A percentile compares a stretch with the other conserved stretches of the same genome.
phyloP scores from a whole-genome alignment of 176 grass and related monocot species.

The Eragrostis curvula region DNA sequence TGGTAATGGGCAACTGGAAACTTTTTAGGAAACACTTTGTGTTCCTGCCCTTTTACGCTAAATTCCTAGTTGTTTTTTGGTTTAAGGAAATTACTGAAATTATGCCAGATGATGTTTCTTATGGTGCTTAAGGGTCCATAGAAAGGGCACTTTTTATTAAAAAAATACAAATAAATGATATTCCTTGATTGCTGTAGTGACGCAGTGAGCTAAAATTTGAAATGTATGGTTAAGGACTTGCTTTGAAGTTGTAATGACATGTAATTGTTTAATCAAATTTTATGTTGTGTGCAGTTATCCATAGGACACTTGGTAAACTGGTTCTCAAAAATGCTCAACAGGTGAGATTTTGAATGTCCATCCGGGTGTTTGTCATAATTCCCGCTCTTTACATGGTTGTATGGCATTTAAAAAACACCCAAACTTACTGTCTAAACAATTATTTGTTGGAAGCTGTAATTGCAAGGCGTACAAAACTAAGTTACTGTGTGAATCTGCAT shows the following conservation, averaged over 20 bases:
- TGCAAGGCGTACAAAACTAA: neutral
- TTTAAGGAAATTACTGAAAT: constrained; percentile 7
- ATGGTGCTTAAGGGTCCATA: neutral
- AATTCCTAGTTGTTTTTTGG: neutral
- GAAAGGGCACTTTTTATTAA: neutral
- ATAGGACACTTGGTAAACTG: constrained; percentile 72
- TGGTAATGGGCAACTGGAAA: constrained; percentile 55
- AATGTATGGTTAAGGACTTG: neutral
- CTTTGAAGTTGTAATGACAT: neutral
- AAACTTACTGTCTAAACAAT: neutral
- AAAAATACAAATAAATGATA: neutral
- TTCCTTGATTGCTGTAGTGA: neutral
- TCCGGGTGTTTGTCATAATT: neutral
- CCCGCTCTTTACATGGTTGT: neutral
- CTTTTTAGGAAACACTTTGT: neutral
- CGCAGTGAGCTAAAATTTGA: neutral
- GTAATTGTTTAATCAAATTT: constrained; percentile 15
- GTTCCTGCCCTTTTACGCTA: neutral
- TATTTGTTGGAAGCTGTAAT: neutral
- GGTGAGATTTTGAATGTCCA: constrained; percentile 44
- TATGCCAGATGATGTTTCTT: neutral
- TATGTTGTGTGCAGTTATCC: constrained; percentile 58
- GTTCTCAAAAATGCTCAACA: constrained; percentile 90
- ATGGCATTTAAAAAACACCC: neutral
- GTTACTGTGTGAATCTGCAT: neutral